phyloP scores from a whole-genome alignment of 1,284 basidiomycete genomes.

The Uromyces viciae-fabae region DNA sequence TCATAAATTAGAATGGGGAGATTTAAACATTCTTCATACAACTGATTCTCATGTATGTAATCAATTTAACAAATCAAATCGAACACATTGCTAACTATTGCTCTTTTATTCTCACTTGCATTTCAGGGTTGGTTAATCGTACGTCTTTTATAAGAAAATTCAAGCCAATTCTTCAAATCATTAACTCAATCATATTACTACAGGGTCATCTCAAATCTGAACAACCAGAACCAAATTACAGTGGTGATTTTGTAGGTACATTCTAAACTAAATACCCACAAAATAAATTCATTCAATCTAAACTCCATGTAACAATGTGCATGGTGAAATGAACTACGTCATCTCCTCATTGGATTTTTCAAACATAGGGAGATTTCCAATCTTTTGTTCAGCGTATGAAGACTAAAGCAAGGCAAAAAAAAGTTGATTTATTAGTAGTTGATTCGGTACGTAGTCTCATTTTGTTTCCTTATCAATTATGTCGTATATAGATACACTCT shows the following conservation, averaged over 20 bases:
- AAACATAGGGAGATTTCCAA: conserved; percentile 54
- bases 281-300: not conserved
- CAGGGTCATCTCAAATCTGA: conserved; percentile 52
- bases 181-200: not conserved
- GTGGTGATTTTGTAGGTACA: conserved; percentile 44
- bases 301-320: not conserved
- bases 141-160: not conserved
- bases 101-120: not conserved
- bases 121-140: conserved; percentile 40
- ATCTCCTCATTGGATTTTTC: not conserved
- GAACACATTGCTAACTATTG: too few relatives aligned
- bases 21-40: conserved; percentile 73
- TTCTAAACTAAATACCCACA: not conserved
- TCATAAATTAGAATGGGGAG: conserved; percentile 66
- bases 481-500: not conserved
- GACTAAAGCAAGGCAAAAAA: conserved; percentile 48
- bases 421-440: conserved; percentile 53
- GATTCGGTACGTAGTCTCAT: conserved; percentile 49
- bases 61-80: not conserved
- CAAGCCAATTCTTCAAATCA: not conserved
- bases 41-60: conserved; percentile 68
- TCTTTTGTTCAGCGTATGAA: conserved; percentile 53
- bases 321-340: not conserved
- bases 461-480: not conserved
- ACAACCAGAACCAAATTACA: conserved; percentile 53